Evolutionary conservation across 306 rosid species (phyloP).

Genomic region (Trifolium pratense): DNA sequence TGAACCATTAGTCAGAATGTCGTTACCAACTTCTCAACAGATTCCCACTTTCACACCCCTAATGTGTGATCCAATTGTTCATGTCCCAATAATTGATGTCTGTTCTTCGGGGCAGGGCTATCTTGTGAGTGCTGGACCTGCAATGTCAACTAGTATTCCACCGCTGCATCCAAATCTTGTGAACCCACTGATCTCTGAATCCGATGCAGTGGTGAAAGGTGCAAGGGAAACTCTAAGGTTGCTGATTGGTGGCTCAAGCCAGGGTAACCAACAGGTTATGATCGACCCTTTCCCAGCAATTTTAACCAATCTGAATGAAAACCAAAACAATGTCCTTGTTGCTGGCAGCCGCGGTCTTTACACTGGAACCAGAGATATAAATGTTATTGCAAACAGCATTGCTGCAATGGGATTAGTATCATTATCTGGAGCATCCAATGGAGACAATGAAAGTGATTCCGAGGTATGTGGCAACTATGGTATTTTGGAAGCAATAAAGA

Average conservation of each 20-base stretch:
- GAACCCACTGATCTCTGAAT: conserved; percentile 70
- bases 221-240: conserved; percentile 92
- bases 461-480: conserved; percentile 38
- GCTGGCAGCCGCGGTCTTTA: conserved; percentile 86
- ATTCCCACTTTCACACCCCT: conserved; percentile 90
- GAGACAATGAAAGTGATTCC: conserved; percentile 36
- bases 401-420: conserved; percentile 88
- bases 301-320: conserved; percentile 60
- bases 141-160: conserved; percentile 73
- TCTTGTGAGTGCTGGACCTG: conserved; percentile 88
- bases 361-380: conserved; percentile 71
- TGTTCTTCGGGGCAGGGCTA: conserved; percentile 97
- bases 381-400: conserved; percentile 71
- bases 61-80: conserved; percentile 94
- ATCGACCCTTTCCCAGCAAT: conserved; percentile 73
- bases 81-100: conserved; percentile 82
- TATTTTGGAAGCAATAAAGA: conserved; percentile 43
- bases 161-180: conserved; percentile 73
- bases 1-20: conserved; percentile 71
- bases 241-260: conserved; percentile 79
- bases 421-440: conserved; percentile 60
- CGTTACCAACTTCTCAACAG: conserved; percentile 77
- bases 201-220: conserved; percentile 82
- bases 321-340: conserved; percentile 57
- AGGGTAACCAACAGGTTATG: conserved; percentile 63